Conservation (phyloP, 345 rosid species). For the Hevea brasiliensis region DNA sequence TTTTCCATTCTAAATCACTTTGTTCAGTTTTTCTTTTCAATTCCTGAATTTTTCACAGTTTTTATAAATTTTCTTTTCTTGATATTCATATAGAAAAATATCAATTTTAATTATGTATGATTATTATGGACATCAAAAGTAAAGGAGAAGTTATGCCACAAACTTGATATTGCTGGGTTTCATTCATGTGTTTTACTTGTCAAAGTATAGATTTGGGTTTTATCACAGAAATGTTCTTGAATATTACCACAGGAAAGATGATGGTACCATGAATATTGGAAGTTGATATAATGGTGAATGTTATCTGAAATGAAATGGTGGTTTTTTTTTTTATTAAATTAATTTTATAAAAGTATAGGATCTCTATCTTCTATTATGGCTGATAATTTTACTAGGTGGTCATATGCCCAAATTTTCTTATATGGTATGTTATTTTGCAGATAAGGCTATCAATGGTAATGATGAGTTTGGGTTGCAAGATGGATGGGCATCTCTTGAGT, state of each 20-base stretch:
- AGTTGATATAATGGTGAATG: background rate
- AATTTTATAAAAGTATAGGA: background rate
- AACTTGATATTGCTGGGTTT: background rate
- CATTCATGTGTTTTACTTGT: background rate
- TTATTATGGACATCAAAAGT: background rate
- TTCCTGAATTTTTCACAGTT: too few relatives aligned
- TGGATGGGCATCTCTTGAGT: conserved; percentile 44
- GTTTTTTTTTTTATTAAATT: background rate
- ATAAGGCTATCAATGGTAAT: conserved; percentile 32
- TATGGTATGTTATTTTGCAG: conserved; percentile 33
- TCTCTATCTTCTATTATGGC: background rate
- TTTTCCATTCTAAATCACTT: too few relatives aligned
- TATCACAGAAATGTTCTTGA: background rate
- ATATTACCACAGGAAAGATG: background rate
- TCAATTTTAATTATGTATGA: background rate
- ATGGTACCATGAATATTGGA: background rate
- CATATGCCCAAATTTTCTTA: background rate
- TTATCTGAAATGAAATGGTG: background rate
- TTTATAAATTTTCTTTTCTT: background rate
- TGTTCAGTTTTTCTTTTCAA: too few relatives aligned
- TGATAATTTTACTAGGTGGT: background rate
- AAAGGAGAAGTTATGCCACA: background rate
- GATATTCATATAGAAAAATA: background rate
- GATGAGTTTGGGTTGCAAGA: conserved; percentile 42
- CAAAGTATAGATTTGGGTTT: background rate